These are phyloP conservation scores for Delphinella strobiligena DNA, from an alignment of 2,329 filamentous ascomycete genomes.

Conservation along the genomic window DNA sequence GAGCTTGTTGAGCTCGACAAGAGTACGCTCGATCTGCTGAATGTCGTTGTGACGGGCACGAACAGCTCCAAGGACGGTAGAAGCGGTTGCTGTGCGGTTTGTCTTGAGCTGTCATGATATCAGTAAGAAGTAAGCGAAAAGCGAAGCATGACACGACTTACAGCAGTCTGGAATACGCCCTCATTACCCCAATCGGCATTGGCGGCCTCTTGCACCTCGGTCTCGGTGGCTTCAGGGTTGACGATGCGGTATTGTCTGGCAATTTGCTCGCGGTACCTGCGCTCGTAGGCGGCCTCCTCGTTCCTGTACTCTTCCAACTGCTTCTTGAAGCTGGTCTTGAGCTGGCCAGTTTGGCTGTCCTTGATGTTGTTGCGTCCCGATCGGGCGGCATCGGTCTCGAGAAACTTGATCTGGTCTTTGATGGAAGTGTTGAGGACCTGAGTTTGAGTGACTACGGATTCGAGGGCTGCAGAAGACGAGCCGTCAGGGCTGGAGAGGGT, in stretches of 20 bases:
- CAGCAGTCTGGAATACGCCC: slow-evolving; percentile 71
- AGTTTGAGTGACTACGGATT: slow-evolving; percentile 56
- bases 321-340: slow-evolving; percentile 61
- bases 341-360: slow-evolving; percentile 53
- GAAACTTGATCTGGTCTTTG: slow-evolving; percentile 64
- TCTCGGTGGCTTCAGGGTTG: slow-evolving; percentile 65
- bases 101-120: slow-evolving; percentile 48
- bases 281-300: slow-evolving; percentile 59
- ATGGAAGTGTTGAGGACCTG: slow-evolving; percentile 63
- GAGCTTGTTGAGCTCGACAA: slow-evolving; percentile 56
- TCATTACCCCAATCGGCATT: slow-evolving; percentile 65
- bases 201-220: slow-evolving; percentile 56
- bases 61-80: slow-evolving; percentile 63
- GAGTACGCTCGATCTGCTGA: slow-evolving; percentile 64
- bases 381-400: slow-evolving; percentile 58
- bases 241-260: slow-evolving; percentile 70
- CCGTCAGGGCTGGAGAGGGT: slow-evolving; percentile 54
- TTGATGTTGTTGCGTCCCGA: slow-evolving; percentile 54
- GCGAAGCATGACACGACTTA: slow-evolving; percentile 45
- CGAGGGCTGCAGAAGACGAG: slow-evolving; percentile 41
- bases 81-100: slow-evolving; percentile 63
- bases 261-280: slow-evolving; percentile 65
- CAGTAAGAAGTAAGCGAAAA: background rate
- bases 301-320: slow-evolving; percentile 59
- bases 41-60: slow-evolving; percentile 76